Conservation (phyloP, 2,329 filamentous ascomycete species). For the Phialocephala subalpina region DNA sequence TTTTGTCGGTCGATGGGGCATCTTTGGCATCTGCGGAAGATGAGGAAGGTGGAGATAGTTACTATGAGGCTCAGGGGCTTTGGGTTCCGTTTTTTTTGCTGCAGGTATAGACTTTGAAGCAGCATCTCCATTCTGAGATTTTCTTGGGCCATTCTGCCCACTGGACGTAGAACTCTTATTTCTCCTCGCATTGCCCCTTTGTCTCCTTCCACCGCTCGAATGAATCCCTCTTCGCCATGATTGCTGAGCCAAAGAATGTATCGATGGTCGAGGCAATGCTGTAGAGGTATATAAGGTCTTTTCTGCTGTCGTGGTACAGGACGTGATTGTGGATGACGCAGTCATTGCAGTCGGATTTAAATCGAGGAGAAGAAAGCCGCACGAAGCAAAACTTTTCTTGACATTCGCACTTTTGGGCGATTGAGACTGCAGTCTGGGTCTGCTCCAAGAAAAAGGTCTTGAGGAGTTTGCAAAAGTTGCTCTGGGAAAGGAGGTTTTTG, state of each 20-base stretch:
- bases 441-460: conserved; percentile 32
- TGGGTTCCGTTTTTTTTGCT: conserved; percentile 26
- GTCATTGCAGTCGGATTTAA: conserved; percentile 47
- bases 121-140: conserved; percentile 32
- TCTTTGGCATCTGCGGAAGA: conserved; percentile 66
- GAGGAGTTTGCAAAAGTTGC: conserved; percentile 26
- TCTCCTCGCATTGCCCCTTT: conserved; percentile 35
- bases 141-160: conserved; percentile 32
- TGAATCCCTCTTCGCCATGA: conserved; percentile 43
- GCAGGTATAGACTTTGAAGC: conserved; percentile 27
- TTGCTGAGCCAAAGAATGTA: conserved; percentile 29
- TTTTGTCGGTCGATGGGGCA: conserved; percentile 89
- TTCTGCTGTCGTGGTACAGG: conserved; percentile 33
- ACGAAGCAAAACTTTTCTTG: conserved; percentile 61
- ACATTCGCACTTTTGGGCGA: conserved; percentile 47
- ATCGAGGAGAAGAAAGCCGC: conserved; percentile 61
- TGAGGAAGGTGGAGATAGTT: conserved; percentile 68
- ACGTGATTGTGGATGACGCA: conserved; percentile 42
- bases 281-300: conserved; percentile 36
- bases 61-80: conserved; percentile 36
- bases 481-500: conserved; percentile 22
- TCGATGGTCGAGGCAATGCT: conserved; percentile 22
- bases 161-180: conserved; percentile 44
- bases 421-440: conserved; percentile 41
- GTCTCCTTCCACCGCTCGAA: conserved; percentile 37